Conservation (phyloP, 2,329 filamentous ascomycete genomes). For the Acrodontium crateriforme region DNA sequence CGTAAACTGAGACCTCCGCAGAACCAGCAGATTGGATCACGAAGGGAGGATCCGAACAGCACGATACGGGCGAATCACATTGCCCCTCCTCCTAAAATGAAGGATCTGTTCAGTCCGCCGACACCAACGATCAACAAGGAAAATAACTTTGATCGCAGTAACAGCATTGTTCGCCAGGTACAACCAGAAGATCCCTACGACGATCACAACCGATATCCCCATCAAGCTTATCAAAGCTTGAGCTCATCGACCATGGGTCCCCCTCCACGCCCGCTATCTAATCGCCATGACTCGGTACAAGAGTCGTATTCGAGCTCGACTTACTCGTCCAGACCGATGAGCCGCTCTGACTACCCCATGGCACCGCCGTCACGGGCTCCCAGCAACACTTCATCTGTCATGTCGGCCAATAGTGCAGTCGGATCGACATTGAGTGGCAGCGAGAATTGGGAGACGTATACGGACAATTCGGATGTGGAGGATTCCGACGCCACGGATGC, state of each 20-base stretch:
- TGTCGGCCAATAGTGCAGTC: slow-evolving; percentile 19
- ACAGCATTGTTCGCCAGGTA: slow-evolving; percentile 45
- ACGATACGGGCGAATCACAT: slow-evolving; percentile 25
- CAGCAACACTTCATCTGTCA: slow-evolving; percentile 21
- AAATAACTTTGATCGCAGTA: slow-evolving; percentile 34
- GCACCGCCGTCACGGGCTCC: slow-evolving; percentile 20
- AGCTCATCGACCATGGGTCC: slow-evolving; percentile 19
- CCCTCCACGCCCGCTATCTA: slow-evolving; percentile 7
- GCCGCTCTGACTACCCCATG: slow-evolving; percentile 13
- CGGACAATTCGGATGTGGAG: slow-evolving; percentile 41
- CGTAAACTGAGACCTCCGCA: slow-evolving; percentile 37
- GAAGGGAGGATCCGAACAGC: slow-evolving; percentile 30
- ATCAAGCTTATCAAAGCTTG: slow-evolving; percentile 1
- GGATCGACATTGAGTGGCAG: slow-evolving; percentile 45
- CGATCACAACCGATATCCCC: slow-evolving; percentile 31
- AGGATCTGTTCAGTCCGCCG: slow-evolving; percentile 54
- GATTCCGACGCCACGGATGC: slow-evolving; percentile 56
- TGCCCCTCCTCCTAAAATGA: slow-evolving; percentile 82
- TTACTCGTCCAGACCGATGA: slow-evolving; percentile 15
- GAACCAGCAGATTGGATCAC: slow-evolving; percentile 8
- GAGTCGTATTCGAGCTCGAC: slow-evolving; percentile 8
- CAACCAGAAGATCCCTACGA: slow-evolving; percentile 77
- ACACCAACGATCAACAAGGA: slow-evolving; percentile 23
- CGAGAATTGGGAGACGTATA: slow-evolving; percentile 97
- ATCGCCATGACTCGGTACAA: slow-evolving; percentile 6